Conservation (phyloP, 2,329 filamentous ascomycete genomes). For the Plectosphaerella plurivora region DNA sequence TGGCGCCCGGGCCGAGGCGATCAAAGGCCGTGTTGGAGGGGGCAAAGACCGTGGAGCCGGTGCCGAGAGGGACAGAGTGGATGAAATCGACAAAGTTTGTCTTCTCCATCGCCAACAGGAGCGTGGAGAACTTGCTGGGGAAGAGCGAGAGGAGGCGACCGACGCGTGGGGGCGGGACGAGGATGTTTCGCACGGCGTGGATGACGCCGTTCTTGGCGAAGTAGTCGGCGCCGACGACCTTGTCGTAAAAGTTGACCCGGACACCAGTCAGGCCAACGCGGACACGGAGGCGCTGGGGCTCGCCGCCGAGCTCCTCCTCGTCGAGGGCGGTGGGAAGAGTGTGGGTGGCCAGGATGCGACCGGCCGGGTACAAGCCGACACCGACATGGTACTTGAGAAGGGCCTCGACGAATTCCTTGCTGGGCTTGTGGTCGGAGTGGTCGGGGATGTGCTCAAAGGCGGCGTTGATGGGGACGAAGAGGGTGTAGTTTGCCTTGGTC, state of each 20-base stretch:
- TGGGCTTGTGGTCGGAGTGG: constrained; percentile 49
- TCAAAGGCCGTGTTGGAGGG: constrained; percentile 78
- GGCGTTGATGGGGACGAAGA: constrained; percentile 74
- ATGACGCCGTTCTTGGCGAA: constrained; percentile 72
- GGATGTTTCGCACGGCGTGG: constrained; percentile 68
- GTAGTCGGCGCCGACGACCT: constrained; percentile 59
- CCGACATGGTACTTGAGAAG: constrained; percentile 74
- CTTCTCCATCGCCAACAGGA: constrained; percentile 68
- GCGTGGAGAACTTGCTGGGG: constrained; percentile 72
- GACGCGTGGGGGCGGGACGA: constrained; percentile 69
- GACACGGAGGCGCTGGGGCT: constrained; percentile 69
- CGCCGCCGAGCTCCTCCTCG: constrained; percentile 53
- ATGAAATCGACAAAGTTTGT: constrained; percentile 64
- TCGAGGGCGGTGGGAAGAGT: constrained; percentile 69
- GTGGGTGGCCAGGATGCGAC: constrained; percentile 61
- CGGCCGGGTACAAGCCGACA: constrained; percentile 60
- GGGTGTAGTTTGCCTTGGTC: constrained; percentile 69
- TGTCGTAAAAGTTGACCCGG: constrained; percentile 72
- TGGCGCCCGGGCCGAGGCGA: constrained; percentile 66
- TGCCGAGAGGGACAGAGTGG: constrained; percentile 45
- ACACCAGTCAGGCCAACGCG: constrained; percentile 60
- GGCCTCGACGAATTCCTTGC: constrained; percentile 65
- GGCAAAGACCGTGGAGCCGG: constrained; percentile 74
- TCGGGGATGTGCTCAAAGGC: constrained; percentile 64
- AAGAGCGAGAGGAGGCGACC: constrained; percentile 56